A percentile compares a stretch with the other conserved stretches of the same genome.
phyloP scores from a whole-genome alignment of 2,329 filamentous ascomycete species.

The Capronia coronata region DNA sequence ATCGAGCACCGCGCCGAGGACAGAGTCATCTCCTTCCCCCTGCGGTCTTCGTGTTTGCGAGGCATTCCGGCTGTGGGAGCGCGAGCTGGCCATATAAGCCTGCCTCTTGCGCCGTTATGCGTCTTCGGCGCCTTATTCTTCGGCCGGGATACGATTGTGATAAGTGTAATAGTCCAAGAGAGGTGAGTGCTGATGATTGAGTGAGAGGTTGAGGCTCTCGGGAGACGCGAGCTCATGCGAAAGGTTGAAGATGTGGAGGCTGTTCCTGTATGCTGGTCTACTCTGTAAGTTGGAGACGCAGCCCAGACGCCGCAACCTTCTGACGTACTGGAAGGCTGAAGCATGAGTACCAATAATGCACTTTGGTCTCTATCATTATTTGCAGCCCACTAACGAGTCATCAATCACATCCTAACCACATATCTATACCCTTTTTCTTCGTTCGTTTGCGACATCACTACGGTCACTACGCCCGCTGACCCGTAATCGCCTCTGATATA shows the following conservation, averaged over 20 bases:
- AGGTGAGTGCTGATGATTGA: background rate
- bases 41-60: slow-evolving; percentile 37
- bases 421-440: too few species aligned
- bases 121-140: background rate
- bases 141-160: background rate
- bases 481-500: background rate
- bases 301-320: background rate
- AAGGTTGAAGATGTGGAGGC: slow-evolving; percentile 6
- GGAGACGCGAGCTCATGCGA: background rate
- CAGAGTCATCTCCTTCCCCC: slow-evolving; percentile 38
- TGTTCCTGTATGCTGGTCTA: background rate
- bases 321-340: background rate
- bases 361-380: background rate
- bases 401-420: too few species aligned
- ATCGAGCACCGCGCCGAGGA: slow-evolving; percentile 45
- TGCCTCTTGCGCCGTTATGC: slow-evolving; percentile 3
- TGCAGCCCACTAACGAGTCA: background rate
- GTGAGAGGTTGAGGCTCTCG: background rate
- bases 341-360: background rate
- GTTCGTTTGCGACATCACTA: too few species aligned
- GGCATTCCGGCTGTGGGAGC: slow-evolving; percentile 39
- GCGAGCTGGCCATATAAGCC: slow-evolving; percentile 37
- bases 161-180: background rate
- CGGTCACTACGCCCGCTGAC: too few species aligned
- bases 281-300: background rate